phyloP scores from a whole-genome alignment of 805 yeast genomes.

The Dipodascopsis uninucleata region DNA sequence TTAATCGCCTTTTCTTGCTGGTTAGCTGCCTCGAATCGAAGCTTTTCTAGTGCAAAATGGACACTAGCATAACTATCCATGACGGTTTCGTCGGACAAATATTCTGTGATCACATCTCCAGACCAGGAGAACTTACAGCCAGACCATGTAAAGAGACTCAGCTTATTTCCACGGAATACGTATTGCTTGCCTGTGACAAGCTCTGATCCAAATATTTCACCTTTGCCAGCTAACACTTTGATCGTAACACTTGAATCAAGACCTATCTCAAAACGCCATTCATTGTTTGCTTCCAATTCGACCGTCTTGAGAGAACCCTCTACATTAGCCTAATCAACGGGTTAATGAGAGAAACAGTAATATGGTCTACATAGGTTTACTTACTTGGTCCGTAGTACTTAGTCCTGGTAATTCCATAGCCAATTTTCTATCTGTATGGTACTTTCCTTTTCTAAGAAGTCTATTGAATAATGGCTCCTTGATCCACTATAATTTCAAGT shows the following conservation, averaged over 20 bases:
- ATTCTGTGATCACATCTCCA: conserved; percentile 43
- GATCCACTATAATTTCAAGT: no score
- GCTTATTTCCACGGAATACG: conserved; percentile 51
- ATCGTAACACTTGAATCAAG: conserved; percentile 49
- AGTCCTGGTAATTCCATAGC: no score
- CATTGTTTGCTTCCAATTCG: conserved; percentile 41
- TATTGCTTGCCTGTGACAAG: conserved; percentile 68
- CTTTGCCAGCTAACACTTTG: conserved; percentile 61
- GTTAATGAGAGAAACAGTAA: no score
- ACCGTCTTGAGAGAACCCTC: conserved; percentile 17
- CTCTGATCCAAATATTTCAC: conserved; percentile 92
- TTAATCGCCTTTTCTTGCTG: conserved; percentile 35
- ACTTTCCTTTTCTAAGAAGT: no score
- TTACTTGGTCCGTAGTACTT: no score
- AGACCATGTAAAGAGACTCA: conserved; percentile 56
- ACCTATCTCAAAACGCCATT: conserved; percentile 75
- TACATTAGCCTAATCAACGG: not conserved
- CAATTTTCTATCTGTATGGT: no score
- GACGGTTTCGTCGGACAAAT: conserved; percentile 67
- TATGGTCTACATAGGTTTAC: no score
- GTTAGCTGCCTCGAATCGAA: conserved; percentile 36
- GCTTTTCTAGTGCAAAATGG: conserved; percentile 70
- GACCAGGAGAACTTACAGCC: conserved; percentile 61
- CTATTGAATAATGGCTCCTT: no score
- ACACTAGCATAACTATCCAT: conserved; percentile 62